phyloP scores from a whole-genome alignment of 1,284 basidiomycete genomes.

The Takashimella tepidaria region DNA sequence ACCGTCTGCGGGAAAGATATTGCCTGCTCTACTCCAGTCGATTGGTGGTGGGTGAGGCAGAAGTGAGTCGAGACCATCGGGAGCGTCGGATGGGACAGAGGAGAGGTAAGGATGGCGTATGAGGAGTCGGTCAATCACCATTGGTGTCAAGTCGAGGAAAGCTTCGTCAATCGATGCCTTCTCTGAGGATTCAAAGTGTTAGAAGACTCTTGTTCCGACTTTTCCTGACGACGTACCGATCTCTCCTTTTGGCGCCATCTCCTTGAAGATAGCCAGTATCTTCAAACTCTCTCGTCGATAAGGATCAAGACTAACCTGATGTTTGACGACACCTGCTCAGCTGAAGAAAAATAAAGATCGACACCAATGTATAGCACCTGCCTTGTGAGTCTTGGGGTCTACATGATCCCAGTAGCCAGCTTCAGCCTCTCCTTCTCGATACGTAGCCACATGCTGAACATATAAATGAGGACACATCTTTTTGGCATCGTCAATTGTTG shows the following conservation, averaged over 20 bases:
- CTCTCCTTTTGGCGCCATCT: conserved; percentile 63
- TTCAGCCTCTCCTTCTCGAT: conserved; percentile 71
- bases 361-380: no score
- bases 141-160: conserved; percentile 80
- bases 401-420: conserved; percentile 86
- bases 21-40: conserved; percentile 64
- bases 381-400: conserved; percentile 86
- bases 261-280: conserved; percentile 79
- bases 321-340: neutral
- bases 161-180: conserved; percentile 66
- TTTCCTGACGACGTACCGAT: conserved; percentile 61
- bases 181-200: conserved; percentile 52
- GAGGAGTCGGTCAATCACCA: conserved; percentile 67
- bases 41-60: conserved; percentile 69
- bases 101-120: conserved; percentile 71
- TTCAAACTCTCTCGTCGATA: conserved; percentile 88
- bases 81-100: conserved; percentile 61
- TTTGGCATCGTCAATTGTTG: conserved; percentile 63
- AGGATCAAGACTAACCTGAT: conserved; percentile 87
- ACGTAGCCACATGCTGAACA: conserved; percentile 91
- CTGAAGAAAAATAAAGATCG: neutral
- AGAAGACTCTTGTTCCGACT: no score
- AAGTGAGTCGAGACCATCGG: conserved; percentile 68
- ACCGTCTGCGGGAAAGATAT: conserved; percentile 62
- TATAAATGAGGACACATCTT: conserved; percentile 78